Conservation (phyloP, 495 filamentous ascomycete genomes). For the Aspergillus sparsus region DNA sequence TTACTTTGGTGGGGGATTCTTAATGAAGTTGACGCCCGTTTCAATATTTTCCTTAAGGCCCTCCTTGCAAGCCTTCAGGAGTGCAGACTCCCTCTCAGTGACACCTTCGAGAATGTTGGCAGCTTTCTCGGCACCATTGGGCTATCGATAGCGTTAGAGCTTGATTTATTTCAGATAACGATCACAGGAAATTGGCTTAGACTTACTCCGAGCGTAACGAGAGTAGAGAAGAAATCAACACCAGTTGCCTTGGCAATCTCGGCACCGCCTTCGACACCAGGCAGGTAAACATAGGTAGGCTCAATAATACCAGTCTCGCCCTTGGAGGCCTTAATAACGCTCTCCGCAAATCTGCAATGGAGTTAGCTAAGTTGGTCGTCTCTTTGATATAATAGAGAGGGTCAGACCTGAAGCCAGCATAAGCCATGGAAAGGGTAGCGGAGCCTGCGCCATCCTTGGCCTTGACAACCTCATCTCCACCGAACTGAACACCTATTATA, state of each 20-base stretch:
- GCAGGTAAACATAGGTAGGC: conserved; percentile 92
- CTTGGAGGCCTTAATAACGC: conserved; percentile 81
- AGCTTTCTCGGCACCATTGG: conserved; percentile 78
- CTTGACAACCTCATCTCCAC: conserved; percentile 97
- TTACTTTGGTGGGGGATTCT: conserved; percentile 80
- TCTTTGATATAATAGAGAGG: background rate
- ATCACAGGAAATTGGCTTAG: conserved; percentile 1
- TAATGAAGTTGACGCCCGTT: conserved; percentile 87
- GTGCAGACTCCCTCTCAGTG: conserved; percentile 80
- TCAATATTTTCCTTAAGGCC: conserved; percentile 88
- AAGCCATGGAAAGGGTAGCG: conserved; percentile 97
- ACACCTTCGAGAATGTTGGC: conserved; percentile 71
- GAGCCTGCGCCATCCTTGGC: conserved; percentile 96
- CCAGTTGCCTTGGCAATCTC: conserved; percentile 79
- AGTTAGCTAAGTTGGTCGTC: conserved; percentile 29
- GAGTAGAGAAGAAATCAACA: conserved; percentile 92
- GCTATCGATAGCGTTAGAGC: conserved; percentile 47
- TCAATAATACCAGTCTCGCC: conserved; percentile 91
- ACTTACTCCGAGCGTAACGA: conserved; percentile 90
- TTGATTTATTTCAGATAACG: too few relatives aligned
- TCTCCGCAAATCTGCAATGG: conserved; percentile 78
- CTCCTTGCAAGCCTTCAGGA: conserved; percentile 70
- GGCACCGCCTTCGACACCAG: conserved; percentile 83
- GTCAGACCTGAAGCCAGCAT: conserved; percentile 82
- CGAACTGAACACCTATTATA: conserved; percentile 80